Conservation (phyloP, 345 rosid species). For the Eucalyptus viminalis region DNA sequence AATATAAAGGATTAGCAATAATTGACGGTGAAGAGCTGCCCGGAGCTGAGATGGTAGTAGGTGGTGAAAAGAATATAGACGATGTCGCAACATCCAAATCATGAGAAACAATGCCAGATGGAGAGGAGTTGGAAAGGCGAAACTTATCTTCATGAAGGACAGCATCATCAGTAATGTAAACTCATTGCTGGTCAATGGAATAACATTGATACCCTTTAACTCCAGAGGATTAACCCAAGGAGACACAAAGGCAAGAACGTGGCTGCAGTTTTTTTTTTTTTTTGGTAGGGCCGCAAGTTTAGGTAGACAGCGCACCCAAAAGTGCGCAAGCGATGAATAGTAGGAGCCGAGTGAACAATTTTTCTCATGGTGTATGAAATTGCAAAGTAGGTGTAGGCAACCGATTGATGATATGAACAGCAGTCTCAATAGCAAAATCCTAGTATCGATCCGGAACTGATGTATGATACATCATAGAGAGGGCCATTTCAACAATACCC, state of each 20-base stretch:
- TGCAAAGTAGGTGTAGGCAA: neutral
- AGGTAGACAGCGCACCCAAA: neutral
- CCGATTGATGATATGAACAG: neutral
- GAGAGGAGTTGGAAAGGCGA: neutral
- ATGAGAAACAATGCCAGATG: neutral
- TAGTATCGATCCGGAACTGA: accelerated
- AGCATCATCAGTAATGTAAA: neutral
- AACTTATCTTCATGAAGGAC: neutral
- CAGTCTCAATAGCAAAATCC: neutral
- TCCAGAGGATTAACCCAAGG: neutral
- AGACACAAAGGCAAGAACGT: neutral
- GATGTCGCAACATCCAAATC: neutral
- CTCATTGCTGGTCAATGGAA: neutral
- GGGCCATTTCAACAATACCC: neutral
- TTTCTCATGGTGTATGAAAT: neutral
- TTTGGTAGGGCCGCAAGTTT: neutral
- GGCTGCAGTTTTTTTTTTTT: neutral
- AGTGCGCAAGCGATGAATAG: neutral
- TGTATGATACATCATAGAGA: neutral
- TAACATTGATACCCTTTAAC: neutral
- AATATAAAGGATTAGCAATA: neutral
- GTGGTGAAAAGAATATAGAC: neutral
- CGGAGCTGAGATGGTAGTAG: neutral
- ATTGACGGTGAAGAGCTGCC: neutral
- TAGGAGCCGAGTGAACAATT: neutral